Evolutionary conservation across 495 filamentous ascomycete species (phyloP).

Genomic region (Penicillium fimorum): DNA sequence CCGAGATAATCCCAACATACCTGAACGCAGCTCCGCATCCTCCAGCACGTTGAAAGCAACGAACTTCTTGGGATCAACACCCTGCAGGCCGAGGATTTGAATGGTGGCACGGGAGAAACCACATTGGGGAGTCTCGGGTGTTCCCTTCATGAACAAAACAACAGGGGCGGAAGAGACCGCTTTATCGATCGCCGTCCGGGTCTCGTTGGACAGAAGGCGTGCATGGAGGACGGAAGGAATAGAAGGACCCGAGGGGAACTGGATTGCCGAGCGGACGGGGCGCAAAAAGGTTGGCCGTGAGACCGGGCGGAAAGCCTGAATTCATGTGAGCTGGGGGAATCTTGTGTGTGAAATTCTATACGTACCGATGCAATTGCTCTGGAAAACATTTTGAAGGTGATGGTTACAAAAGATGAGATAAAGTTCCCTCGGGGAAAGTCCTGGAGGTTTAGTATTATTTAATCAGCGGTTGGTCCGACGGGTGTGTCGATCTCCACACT

Average conservation of each 20-base stretch:
- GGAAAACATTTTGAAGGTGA: constrained; percentile 32
- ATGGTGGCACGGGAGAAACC: constrained; percentile 95
- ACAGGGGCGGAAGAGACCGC: constrained; percentile 82
- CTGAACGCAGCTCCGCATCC: constrained; percentile 79
- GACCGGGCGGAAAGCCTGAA: constrained; percentile 40
- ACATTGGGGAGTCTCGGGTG: constrained; percentile 95
- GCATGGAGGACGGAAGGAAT: constrained; percentile 35
- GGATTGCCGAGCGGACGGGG: constrained; percentile 30
- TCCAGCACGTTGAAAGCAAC: constrained; percentile 95
- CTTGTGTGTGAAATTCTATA: neutral
- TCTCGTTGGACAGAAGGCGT: constrained; percentile 75
- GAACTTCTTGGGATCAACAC: constrained; percentile 95
- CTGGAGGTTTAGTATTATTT: constrained; percentile 11
- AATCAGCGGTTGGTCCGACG: constrained; percentile 11
- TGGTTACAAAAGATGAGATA: neutral
- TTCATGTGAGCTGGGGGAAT: constrained; percentile 5
- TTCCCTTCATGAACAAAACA: constrained; percentile 98
- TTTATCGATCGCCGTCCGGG: constrained; percentile 77
- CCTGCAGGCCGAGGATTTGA: constrained; percentile 90
- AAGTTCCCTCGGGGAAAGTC: constrained; percentile 8
- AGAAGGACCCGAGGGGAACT: constrained; percentile 20
- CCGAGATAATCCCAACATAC: constrained; percentile 47
- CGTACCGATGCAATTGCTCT: constrained; percentile 38
- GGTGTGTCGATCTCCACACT: constrained; percentile 11
- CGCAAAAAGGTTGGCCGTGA: constrained; percentile 29